Evolutionary conservation across 495 filamentous ascomycete species (phyloP).

Genomic region (Tuber umbilicatum): DNA sequence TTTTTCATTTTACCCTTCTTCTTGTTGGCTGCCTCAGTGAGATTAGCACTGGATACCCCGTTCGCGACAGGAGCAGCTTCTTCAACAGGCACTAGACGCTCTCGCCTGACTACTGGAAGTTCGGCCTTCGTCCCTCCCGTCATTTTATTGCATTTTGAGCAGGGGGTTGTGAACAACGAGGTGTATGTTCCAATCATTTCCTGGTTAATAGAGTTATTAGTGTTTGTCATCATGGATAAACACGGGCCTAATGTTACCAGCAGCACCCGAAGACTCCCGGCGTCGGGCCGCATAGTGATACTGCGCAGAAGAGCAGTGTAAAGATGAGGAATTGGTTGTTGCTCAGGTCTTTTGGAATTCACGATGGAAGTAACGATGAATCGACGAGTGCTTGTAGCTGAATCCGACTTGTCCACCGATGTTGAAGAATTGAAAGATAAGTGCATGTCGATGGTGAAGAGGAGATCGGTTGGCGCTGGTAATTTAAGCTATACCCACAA

Average conservation of each 20-base stretch:
- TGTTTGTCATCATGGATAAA: not conserved
- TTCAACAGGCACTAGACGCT: constrained; percentile 23
- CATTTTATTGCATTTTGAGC: constrained; percentile 35
- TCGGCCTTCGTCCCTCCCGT: constrained; percentile 36
- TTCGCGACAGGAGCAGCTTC: not conserved
- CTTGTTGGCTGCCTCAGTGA: constrained; percentile 8
- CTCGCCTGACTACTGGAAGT: constrained; percentile 32
- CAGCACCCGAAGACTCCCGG: constrained; percentile 37
- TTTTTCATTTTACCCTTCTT: constrained; percentile 28
- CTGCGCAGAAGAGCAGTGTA: constrained; percentile 33
- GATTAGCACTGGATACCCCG: not conserved
- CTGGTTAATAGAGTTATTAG: constrained; percentile 13
- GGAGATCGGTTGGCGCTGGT: constrained; percentile 27
- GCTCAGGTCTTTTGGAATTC: constrained; percentile 29
- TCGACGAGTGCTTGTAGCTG: constrained; percentile 27
- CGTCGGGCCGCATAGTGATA: constrained; percentile 29
- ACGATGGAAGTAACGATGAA: constrained; percentile 38
- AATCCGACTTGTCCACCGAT: constrained; percentile 17
- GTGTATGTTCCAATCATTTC: constrained; percentile 37
- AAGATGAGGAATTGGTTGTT: constrained; percentile 26
- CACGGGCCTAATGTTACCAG: constrained; percentile 12
- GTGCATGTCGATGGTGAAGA: constrained; percentile 36
- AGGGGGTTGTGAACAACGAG: constrained; percentile 26
- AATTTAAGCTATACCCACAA: constrained; percentile 24
- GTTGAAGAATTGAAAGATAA: constrained; percentile 13